Base-by-base conservation (phyloP, 768 basidiomycete species). In the Tricholoma saponaceum region DNA sequence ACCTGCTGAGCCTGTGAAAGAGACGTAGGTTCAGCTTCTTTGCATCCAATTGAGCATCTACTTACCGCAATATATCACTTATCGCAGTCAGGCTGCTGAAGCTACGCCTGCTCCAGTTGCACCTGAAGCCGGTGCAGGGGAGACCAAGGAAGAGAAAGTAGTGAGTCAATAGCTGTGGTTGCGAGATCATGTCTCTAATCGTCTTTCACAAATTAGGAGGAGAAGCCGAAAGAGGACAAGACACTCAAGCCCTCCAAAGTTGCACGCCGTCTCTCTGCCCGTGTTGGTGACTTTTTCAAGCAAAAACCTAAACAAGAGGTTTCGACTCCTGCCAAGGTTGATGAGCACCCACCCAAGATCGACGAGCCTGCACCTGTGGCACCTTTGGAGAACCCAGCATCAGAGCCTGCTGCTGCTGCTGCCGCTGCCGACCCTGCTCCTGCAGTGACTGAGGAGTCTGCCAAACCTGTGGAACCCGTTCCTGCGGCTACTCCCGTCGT, bases 271-370 rank as follows among this genome's bases (percentile, higher is more conserved):
- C 75, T 96, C 59, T 95, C 94, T 44, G 82, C 88, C 23, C 90
- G 91, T 20, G 85, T 96, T 43, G 82, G 81, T 54, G 89, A 88
- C 54, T 82, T 95, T 73, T 91, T 95, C 84, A 92, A 87, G 80
- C 51, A 80, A 55, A 90, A 82, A 77, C 76, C 79, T 69, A 90
- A 84, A 75, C 63, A 74, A 13, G 87, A 90, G 67, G 82, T 84
- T 33, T 67, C 79, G 10, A 68, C 85, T 5, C 84, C 92, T 56
- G 79, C 90, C 47, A 94, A 92, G 80, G 90, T 94, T 57, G 88
- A 92, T 61, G 90, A 93, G 78, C 80, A 91, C 70, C 91, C 93
- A 37, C 92, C 93, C 62, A 85, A 86, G 79, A 89, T 95, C 63
- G 93, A 92, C 51, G 85, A 90, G 75, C 90, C 90, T 51, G 66